Percentiles rank a stretch among this genome's conserved stretches.
Conservation (phyloP, 176 grass and related monocot genomes). For the Lolium perenne region DNA sequence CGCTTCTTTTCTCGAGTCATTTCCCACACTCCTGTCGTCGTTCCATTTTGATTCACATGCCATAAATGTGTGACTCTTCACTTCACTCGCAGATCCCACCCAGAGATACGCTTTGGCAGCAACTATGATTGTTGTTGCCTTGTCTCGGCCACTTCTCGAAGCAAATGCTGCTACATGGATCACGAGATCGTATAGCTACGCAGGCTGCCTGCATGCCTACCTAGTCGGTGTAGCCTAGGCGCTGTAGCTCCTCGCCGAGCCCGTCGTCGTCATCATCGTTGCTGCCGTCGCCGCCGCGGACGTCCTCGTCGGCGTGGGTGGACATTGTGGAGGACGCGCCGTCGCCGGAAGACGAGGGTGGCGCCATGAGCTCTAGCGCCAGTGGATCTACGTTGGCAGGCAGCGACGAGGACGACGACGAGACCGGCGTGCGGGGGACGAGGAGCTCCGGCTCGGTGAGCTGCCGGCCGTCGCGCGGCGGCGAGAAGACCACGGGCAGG, state of each 20-base stretch:
- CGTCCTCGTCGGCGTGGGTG: constrained; percentile 51
- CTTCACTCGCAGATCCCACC: constrained; percentile 15
- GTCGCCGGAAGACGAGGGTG: constrained; percentile 52
- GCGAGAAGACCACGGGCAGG: constrained; percentile 84
- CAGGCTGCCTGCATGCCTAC: neutral
- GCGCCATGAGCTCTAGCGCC: constrained; percentile 28
- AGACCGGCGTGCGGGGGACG: constrained; percentile 52
- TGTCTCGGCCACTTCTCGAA: constrained; percentile 19
- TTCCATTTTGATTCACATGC: constrained; percentile 22
- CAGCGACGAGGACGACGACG: constrained; percentile 22
- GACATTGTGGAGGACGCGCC: constrained; percentile 71
- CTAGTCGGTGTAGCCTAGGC: constrained; percentile 65
- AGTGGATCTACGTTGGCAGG: constrained; percentile 32
- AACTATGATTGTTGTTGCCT: constrained; percentile 29
- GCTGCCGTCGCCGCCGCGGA: neutral
- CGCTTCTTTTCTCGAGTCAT: neutral
- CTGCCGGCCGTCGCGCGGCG: constrained; percentile 84
- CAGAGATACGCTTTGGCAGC: constrained; percentile 8
- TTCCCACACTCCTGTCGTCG: constrained; percentile 22
- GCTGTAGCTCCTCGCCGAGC: constrained; percentile 40
- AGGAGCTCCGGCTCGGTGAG: constrained; percentile 81
- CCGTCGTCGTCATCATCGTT: neutral
- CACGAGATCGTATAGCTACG: neutral
- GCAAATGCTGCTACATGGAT: constrained; percentile 29
- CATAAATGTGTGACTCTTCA: constrained; percentile 52